Conservation (phyloP, 257 asterid species). For the Ocimum tenuiflorum region DNA sequence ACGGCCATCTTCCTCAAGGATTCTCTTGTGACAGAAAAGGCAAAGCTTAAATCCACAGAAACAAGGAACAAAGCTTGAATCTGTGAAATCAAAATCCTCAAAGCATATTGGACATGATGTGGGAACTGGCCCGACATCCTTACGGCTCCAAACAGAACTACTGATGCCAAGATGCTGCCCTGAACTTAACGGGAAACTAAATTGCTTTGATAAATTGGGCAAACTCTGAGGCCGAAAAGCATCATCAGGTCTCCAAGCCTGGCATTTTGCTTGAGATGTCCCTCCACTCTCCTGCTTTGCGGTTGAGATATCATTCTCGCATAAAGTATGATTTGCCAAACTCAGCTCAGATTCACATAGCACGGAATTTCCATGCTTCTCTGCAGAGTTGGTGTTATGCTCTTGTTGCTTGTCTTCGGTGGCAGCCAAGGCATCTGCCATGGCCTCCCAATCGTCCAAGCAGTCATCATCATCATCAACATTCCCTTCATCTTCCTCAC, state of each 20-base stretch:
- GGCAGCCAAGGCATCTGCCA: conserved; percentile 93
- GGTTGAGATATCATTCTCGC: conserved; percentile 17
- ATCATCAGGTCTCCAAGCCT: conserved; percentile 88
- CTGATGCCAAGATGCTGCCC: conserved; percentile 43
- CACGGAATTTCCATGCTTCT: conserved; percentile 19
- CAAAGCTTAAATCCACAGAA: conserved; percentile 88
- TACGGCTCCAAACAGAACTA: conserved; percentile 47
- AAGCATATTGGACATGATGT: conserved; percentile 77
- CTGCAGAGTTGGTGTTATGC: conserved; percentile 20
- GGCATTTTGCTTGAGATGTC: conserved; percentile 30
- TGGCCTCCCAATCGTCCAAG: conserved; percentile 94
- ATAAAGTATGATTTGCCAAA: conserved; percentile 8
- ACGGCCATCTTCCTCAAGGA: conserved; percentile 84
- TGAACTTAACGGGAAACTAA: conserved; percentile 46
- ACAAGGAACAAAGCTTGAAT: conserved; percentile 77
- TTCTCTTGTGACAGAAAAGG: conserved; percentile 92
- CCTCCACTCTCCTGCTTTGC: conserved; percentile 35
- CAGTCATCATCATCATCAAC: conserved; percentile 52
- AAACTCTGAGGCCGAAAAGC: conserved; percentile 75
- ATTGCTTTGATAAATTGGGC: conserved; percentile 70
- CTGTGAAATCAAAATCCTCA: conserved; percentile 86
- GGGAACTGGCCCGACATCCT: conserved; percentile 38
- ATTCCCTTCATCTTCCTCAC: conserved; percentile 56
- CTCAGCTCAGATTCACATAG: conserved; percentile 19
- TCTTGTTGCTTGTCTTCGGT: conserved; percentile 41